phyloP scores from a whole-genome alignment of 225 moss, liverwort and hornwort genomes.

The Physcomitrellopsis africana region DNA sequence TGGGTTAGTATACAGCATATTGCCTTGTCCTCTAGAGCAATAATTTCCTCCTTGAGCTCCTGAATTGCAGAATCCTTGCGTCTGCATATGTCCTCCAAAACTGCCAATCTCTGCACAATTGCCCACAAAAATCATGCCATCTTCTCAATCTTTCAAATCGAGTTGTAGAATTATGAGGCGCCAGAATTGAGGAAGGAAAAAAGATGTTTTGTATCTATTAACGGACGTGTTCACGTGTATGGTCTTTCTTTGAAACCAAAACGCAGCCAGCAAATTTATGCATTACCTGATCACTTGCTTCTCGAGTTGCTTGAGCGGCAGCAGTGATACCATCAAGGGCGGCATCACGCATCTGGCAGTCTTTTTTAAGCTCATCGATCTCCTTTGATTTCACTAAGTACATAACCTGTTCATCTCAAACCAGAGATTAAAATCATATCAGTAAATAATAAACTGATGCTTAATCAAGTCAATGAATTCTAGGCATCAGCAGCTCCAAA shows the following conservation, averaged over 20 bases:
- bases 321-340: conserved; percentile 62
- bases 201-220: background rate
- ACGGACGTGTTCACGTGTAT: background rate
- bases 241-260: background rate
- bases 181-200: too few relatives aligned
- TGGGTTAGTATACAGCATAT: background rate
- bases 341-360: conserved; percentile 56
- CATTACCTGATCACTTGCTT: conserved; percentile 63
- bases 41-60: conserved; percentile 62
- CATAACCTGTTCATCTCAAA: conserved; percentile 51
- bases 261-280: background rate
- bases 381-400: conserved; percentile 63
- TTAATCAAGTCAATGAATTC: background rate
- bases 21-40: conserved; percentile 67
- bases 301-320: conserved; percentile 67
- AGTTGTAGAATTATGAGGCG: background rate
- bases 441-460: too few relatives aligned
- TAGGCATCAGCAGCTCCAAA: background rate
- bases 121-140: conserved; percentile 4
- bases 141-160: conserved; percentile 2
- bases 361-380: conserved; percentile 60
- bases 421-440: background rate
- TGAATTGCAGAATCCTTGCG: conserved; percentile 67
- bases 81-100: conserved; percentile 65
- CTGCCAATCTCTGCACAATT: conserved; percentile 55